phyloP scores from a whole-genome alignment of 306 rosid genomes.

The Vigna hirtella region DNA sequence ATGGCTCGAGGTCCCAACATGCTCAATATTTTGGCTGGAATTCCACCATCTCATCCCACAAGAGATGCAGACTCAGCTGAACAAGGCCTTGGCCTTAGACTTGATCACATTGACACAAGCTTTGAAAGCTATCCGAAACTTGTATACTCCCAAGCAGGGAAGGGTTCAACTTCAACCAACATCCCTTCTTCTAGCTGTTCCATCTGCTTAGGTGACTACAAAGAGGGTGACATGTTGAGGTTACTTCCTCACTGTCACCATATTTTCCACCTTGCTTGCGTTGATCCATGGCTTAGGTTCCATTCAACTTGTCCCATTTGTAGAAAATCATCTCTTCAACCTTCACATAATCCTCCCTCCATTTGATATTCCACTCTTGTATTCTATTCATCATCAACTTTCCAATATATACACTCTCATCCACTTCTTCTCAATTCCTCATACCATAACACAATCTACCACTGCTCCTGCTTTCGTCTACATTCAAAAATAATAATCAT shows the following conservation, averaged over 20 bases:
- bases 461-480: too few species aligned
- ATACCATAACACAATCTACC: background rate
- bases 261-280: constrained; percentile 50
- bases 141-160: constrained; percentile 34
- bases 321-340: constrained; percentile 41
- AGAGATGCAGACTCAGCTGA: background rate
- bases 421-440: background rate
- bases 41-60: background rate
- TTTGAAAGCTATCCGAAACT: constrained; percentile 44
- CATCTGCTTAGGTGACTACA: constrained; percentile 63
- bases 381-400: too few species aligned
- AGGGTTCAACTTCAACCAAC: constrained; percentile 9
- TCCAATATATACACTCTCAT: background rate
- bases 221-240: constrained; percentile 53
- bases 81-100: constrained; percentile 18
- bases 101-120: constrained; percentile 19
- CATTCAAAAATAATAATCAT: too few species aligned
- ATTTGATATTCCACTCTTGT: background rate
- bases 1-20: background rate
- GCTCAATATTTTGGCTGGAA: constrained; percentile 4
- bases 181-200: constrained; percentile 42
- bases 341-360: background rate
- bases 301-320: constrained; percentile 63
- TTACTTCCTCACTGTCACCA: constrained; percentile 57
- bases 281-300: constrained; percentile 59